phyloP scores from a whole-genome alignment of 202 grass and related monocot genomes.

The Panicum hallii region DNA sequence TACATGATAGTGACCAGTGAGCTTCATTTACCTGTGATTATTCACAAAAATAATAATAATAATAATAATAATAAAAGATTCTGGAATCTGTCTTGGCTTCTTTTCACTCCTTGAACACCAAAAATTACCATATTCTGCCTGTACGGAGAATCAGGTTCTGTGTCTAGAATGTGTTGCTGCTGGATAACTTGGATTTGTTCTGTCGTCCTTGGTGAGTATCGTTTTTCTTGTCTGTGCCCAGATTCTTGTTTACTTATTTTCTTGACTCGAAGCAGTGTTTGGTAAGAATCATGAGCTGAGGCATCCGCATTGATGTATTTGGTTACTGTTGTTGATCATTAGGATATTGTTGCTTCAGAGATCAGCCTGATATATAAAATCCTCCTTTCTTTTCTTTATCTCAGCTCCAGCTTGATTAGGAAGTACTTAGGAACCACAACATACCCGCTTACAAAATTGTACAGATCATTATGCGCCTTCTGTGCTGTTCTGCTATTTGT shows the following conservation, averaged over 20 bases:
- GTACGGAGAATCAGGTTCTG: constrained; percentile 12
- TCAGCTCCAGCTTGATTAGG: background rate
- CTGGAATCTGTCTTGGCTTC: constrained; percentile 20
- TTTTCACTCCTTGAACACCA: constrained; percentile 13
- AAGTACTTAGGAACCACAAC: background rate
- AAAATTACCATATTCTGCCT: constrained; percentile 7
- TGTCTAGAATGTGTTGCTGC: constrained; percentile 20
- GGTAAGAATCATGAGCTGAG: background rate
- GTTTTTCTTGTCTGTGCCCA: background rate
- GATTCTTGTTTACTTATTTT: constrained; percentile 14
- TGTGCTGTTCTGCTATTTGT: background rate
- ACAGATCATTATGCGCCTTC: background rate
- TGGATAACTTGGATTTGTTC: constrained; percentile 7
- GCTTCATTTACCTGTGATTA: constrained; percentile 56
- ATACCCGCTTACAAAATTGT: background rate
- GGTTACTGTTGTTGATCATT: constrained; percentile 4
- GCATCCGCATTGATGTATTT: background rate
- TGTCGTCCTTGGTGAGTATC: background rate
- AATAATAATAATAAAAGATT: constrained; percentile 37
- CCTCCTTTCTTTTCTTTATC: no score
- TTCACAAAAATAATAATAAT: constrained; percentile 42
- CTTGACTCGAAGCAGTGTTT: background rate
- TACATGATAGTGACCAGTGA: constrained; percentile 56
- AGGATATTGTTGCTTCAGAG: background rate
- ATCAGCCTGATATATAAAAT: no score